Evolutionary conservation across 139 green algal species (phyloP).

Genomic region (Pseudopediastrum boryanum): DNA sequence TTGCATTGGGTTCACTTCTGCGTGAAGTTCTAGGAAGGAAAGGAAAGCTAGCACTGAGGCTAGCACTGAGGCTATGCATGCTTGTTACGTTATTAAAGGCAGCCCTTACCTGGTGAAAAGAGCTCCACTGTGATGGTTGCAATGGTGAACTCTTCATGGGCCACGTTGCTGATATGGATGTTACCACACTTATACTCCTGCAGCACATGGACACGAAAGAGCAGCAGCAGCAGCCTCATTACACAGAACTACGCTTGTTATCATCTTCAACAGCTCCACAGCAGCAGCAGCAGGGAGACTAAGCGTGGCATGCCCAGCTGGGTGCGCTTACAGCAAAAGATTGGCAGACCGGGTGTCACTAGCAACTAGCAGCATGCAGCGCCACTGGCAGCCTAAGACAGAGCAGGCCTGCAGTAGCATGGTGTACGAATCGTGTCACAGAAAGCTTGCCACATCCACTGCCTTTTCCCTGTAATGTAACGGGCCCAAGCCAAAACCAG

Average conservation of each 20-base stretch:
- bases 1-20: too few relatives aligned
- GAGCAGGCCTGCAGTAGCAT: not conserved
- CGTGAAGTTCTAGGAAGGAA: too few relatives aligned
- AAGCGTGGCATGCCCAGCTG: not conserved
- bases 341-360: too few relatives aligned
- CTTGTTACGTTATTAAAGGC: too few relatives aligned
- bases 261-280: too few relatives aligned
- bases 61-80: too few relatives aligned
- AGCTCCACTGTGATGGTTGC: conserved; percentile 23
- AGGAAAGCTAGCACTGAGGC: too few relatives aligned
- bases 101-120: conserved; percentile 24
- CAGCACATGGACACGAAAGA: too few relatives aligned
- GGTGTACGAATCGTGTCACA: not conserved
- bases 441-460: not conserved
- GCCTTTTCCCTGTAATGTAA: not conserved
- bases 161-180: conserved; percentile 19
- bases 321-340: not conserved
- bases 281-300: not conserved
- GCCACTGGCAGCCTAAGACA: too few relatives aligned
- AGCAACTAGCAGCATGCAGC: too few relatives aligned
- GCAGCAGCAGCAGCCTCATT: not conserved
- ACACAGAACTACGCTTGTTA: not conserved
- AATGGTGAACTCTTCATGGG: not conserved
- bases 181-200: conserved; percentile 31
- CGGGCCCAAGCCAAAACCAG: not conserved